Conservation (phyloP, 257 asterid species). For the Nicotiana obtusifolia region DNA sequence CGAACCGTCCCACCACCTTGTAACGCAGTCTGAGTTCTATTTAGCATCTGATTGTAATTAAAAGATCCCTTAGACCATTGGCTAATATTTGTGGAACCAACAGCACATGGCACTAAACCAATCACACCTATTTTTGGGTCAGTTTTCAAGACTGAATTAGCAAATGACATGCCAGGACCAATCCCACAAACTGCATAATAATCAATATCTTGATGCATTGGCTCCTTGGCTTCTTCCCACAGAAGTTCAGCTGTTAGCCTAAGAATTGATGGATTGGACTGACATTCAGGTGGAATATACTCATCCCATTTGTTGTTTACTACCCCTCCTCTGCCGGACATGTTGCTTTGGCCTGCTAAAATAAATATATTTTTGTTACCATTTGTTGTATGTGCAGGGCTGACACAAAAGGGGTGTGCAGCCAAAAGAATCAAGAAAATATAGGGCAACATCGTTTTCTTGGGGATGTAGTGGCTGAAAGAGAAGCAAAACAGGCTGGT, state of each 20-base stretch:
- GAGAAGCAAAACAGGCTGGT: not conserved
- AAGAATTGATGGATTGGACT: not conserved
- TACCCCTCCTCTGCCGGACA: slow-evolving; percentile 16
- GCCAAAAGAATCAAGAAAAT: not conserved
- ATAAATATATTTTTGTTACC: not conserved
- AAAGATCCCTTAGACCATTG: slow-evolving; percentile 2
- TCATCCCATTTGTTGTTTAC: not conserved
- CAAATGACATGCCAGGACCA: slow-evolving; percentile 14
- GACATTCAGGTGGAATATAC: slow-evolving; percentile 2
- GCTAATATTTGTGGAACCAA: slow-evolving; percentile 5
- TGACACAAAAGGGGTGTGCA: not conserved
- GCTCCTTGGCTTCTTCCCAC: slow-evolving; percentile 11
- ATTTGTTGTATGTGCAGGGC: not conserved
- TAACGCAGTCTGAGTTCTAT: not conserved
- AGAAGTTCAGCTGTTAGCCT: not conserved
- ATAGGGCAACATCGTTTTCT: not conserved
- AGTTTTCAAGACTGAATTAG: not conserved
- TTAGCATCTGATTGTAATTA: not conserved
- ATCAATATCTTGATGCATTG: slow-evolving; percentile 9
- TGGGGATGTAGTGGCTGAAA: not conserved
- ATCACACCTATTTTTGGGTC: slow-evolving; percentile 3
- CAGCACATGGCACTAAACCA: slow-evolving; percentile 14
- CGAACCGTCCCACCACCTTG: slow-evolving; percentile 2
- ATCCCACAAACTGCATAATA: slow-evolving; percentile 1
- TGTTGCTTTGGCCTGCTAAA: slow-evolving; percentile 16